Evolutionary conservation across 23 red algal species (phyloP).

Genomic region (Gracilaria gracilis): DNA sequence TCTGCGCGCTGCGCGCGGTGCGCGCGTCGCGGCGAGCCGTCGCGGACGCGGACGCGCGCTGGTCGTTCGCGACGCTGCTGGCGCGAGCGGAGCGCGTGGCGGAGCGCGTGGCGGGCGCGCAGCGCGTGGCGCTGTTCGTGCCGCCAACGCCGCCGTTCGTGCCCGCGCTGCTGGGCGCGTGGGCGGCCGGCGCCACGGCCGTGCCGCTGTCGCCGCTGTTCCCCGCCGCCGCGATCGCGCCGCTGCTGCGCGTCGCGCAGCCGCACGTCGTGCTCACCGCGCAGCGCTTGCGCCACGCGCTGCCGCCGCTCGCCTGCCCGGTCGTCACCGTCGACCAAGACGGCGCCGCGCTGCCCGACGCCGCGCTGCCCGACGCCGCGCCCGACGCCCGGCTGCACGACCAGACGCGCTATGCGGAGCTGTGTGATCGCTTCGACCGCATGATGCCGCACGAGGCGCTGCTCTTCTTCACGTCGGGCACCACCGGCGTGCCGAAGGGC

Average conservation of each 20-base stretch:
- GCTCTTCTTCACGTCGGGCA: slow-evolving; percentile 95
- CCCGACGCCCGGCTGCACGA: too few relatives aligned
- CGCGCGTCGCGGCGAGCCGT: neutral
- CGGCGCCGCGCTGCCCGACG: too few relatives aligned
- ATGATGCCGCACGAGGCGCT: neutral
- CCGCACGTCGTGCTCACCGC: slow-evolving; percentile 28
- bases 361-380: neutral
- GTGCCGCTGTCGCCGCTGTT: slow-evolving; percentile 70
- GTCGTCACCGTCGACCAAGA: neutral
- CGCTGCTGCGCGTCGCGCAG: slow-evolving; percentile 16
- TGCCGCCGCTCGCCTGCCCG: neutral
- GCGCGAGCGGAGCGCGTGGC: neutral
- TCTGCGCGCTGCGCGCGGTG: slow-evolving; percentile 17
- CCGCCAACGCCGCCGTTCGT: slow-evolving; percentile 41
- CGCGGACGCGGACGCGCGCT: neutral
- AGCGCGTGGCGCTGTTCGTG: slow-evolving; percentile 6
- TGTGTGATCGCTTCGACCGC: neutral
- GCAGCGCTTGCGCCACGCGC: slow-evolving; percentile 36
- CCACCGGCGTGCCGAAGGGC: slow-evolving; percentile 96
- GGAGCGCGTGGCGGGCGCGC: neutral
- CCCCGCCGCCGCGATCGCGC: slow-evolving; percentile 53
- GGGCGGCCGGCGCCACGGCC: slow-evolving; percentile 31
- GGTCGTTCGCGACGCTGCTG: neutral
- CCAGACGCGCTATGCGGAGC: too few relatives aligned
- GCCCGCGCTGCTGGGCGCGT: slow-evolving; percentile 41